Percentiles rank a stretch among this genome's conserved stretches.
Evolutionary conservation across 306 rosid species (phyloP).

Genomic region (Styphnolobium japonicum): DNA sequence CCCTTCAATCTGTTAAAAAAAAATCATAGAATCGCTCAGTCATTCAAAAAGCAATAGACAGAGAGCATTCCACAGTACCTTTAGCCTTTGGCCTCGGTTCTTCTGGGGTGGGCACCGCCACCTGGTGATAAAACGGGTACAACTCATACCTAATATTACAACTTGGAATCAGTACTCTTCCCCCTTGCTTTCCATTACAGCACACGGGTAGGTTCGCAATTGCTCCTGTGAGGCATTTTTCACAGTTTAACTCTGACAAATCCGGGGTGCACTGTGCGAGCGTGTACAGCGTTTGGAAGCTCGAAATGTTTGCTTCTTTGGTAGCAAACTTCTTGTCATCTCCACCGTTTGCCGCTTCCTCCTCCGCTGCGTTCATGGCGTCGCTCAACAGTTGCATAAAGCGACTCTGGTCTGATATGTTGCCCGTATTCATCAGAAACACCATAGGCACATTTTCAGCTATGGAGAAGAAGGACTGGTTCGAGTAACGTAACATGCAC

Average conservation of each 20-base stretch:
- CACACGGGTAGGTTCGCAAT: background rate
- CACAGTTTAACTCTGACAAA: constrained; percentile 7
- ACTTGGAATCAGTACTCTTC: constrained; percentile 18
- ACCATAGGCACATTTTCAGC: background rate
- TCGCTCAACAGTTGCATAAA: constrained; percentile 11
- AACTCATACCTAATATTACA: background rate
- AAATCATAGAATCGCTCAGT: too few species aligned
- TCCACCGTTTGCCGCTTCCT: background rate
- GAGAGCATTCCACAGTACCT: background rate
- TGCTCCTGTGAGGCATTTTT: constrained; percentile 6
- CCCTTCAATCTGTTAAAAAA: background rate
- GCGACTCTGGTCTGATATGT: background rate
- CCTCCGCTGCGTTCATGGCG: background rate
- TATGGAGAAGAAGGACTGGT: constrained; percentile 5
- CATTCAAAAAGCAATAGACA: background rate
- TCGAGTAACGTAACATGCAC: constrained; percentile 41
- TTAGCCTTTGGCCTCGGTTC: background rate
- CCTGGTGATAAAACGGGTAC: background rate
- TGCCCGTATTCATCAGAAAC: background rate
- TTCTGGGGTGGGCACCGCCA: background rate
- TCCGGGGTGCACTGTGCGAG: constrained; percentile 42
- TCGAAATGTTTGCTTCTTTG: background rate
- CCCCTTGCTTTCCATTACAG: background rate
- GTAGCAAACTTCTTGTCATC: constrained; percentile 32
- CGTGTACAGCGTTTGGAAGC: constrained; percentile 19